Base-by-base conservation (phyloP, 306 rosid species). In the Vicia faba region DNA sequence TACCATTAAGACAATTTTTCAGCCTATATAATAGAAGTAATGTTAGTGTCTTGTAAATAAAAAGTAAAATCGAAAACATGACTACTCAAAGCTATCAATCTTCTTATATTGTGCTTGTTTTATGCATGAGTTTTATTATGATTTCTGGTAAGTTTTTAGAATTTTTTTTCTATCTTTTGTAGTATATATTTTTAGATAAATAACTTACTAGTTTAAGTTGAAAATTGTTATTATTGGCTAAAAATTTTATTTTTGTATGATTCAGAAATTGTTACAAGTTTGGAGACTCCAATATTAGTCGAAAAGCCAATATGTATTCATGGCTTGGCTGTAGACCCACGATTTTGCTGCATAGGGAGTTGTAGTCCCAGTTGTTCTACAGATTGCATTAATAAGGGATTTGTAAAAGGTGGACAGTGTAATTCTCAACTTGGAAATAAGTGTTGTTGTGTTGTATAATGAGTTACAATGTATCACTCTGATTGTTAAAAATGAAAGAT, bases 201-300 rank as follows among this genome's bases (percentile, higher is more conserved):
- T 18, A 45, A 15, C 8, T 14, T 45, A 15, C 11, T 45, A 6
- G 20, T 45, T 45, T 45, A n/a, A 10, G 11, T 44, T 44, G 50
- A 44, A 45, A 45, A 45, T 5, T 45, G 10, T 44, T n/a, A 45
- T 0, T 45, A 7, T 45, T 43, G 12, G 15, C 13, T 13, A 43
- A 12, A 12, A n/a, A n/a, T n/a, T n/a, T n/a, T n/a, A n/a, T n/a
- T n/a, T n/a, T n/a, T n/a, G n/a, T n/a, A n/a, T n/a, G n/a, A n/a
- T n/a, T n/a, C n/a, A n/a, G n/a, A n/a, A n/a, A n/a, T n/a, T 45
- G 51, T 14, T 45, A 45, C 20, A 45, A 45, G 51, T 45, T 45
- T 45, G 9, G 3, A 15, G 11, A 7, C 8, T 14, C 11, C 11
- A 45, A 6, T 7, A 45, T 15, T 45, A 45, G 51, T 14, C 5